phyloP scores from a whole-genome alignment of 2,329 filamentous ascomycete genomes.

The Exophiala sp. region DNA sequence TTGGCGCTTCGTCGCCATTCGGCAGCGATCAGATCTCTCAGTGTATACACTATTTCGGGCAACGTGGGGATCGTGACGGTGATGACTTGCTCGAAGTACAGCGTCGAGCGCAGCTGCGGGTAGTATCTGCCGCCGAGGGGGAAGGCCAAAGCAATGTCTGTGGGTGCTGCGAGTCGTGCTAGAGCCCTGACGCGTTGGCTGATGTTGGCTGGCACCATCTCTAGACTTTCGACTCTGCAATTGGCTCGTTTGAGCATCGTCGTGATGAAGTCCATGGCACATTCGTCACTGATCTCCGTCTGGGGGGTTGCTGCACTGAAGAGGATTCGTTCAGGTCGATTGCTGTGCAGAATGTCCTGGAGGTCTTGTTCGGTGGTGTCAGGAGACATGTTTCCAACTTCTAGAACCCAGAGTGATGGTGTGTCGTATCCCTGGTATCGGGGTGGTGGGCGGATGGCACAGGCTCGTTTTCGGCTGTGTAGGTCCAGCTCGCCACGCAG shows the following conservation, averaged over 20 bases:
- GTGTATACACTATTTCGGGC: slow-evolving; percentile 1
- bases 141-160: background rate
- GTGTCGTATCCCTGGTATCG: background rate
- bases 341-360: background rate
- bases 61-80: slow-evolving; percentile 6
- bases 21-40: background rate
- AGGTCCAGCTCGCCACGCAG: slow-evolving; percentile 10
- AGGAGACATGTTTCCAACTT: slow-evolving; percentile 5
- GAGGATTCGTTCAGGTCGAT: background rate
- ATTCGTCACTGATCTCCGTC: background rate
- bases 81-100: slow-evolving; percentile 10
- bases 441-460: slow-evolving; percentile 2
- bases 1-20: background rate
- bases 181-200: background rate
- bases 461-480: background rate
- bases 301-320: background rate
- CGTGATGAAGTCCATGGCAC: background rate
- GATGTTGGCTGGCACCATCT: background rate
- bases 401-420: slow-evolving; percentile 9
- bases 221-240: background rate
- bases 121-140: background rate
- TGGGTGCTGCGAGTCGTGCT: background rate
- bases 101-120: slow-evolving; percentile 5
- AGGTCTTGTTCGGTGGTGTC: background rate
- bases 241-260: background rate